Evolutionary conservation across 2,329 filamentous ascomycete genomes (phyloP), one percentile per base, ranked within the genome.

Genomic region (Stachybotrys elegans): DNA sequence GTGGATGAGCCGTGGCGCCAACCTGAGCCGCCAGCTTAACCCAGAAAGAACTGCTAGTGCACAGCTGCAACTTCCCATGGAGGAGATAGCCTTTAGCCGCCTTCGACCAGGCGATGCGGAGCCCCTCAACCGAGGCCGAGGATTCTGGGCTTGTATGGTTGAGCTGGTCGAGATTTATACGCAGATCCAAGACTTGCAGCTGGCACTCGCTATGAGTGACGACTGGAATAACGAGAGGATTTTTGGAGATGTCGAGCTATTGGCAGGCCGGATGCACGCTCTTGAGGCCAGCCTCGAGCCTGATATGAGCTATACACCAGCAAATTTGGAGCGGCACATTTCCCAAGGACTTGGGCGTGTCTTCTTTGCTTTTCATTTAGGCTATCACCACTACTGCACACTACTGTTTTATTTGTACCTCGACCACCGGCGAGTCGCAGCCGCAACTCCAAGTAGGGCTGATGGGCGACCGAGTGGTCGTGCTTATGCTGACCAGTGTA

Each of bases 351-450:
- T 57, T 2, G 62, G 62, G 0, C 54, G 60, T 6, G 51, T 58
- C 4, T 65, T 63, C 35, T 44, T 63, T 2, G 62, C 61, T 17
- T 58, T 65, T 34, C 62, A 65, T 48, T 46, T 65, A 2, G 62
- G 62, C 13, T 62, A 58, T 27, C 57, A 65, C 16, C 60, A 65
- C 35, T 65, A 65, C 41, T 54, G 49, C 6, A 65, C 59, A 7
- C 47, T 65, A 0, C 46, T 65, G 0, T 65, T 57, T 22, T 65
- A 63, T 44, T 58, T 58, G 19, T 64, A 63, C 31, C 52, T 65
- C 4, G 62, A 65, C 27, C 56, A 57, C 13, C 52, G 58, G 1
- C 53, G 59, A 11, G 55, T 57, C 2, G n/a, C 31, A 3, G n/a
- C n/a, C n/a, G n/a, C n/a, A n/a, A n/a, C n/a, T n/a, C 43, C 49